Conservation (phyloP, 2,329 filamentous ascomycete genomes). For the Atkinsonella texensis region DNA sequence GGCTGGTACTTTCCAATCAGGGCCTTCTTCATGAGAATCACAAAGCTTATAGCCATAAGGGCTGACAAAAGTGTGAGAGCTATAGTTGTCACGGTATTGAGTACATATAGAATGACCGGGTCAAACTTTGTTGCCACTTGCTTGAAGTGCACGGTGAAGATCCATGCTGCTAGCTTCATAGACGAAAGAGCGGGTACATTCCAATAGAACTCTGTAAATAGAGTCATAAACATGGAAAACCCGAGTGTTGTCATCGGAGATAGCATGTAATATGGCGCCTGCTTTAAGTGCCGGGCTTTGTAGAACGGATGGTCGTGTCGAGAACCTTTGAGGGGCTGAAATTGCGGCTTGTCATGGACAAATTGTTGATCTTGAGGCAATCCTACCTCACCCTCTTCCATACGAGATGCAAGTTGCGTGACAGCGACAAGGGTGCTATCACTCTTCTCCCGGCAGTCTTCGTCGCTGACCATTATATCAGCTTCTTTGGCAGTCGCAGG, state of each 20-base stretch:
- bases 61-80: slow-evolving; percentile 30
- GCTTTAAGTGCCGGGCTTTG: slow-evolving; percentile 16
- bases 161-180: slow-evolving; percentile 31
- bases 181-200: slow-evolving; percentile 34
- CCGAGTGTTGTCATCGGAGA: slow-evolving; percentile 33
- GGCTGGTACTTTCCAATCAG: slow-evolving; percentile 37
- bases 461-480: slow-evolving; percentile 8
- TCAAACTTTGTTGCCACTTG: slow-evolving; percentile 15
- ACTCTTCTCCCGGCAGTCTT: slow-evolving; percentile 14
- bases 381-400: slow-evolving; percentile 4
- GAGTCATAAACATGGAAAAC: slow-evolving; percentile 34
- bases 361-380: neutral
- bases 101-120: slow-evolving; percentile 26
- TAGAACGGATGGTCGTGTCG: slow-evolving; percentile 46
- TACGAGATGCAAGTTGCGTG: neutral
- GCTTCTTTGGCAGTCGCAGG: slow-evolving; percentile 3
- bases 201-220: slow-evolving; percentile 39
- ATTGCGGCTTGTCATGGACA: slow-evolving; percentile 2
- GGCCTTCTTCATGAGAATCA: slow-evolving; percentile 37
- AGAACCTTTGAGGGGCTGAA: slow-evolving; percentile 10
- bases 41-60: slow-evolving; percentile 28
- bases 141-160: slow-evolving; percentile 14
- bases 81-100: slow-evolving; percentile 28
- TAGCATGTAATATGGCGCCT: slow-evolving; percentile 37
- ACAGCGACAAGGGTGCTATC: slow-evolving; percentile 14